Base-by-base conservation (phyloP, 805 yeast genomes). In the Danielia oregonensis region DNA sequence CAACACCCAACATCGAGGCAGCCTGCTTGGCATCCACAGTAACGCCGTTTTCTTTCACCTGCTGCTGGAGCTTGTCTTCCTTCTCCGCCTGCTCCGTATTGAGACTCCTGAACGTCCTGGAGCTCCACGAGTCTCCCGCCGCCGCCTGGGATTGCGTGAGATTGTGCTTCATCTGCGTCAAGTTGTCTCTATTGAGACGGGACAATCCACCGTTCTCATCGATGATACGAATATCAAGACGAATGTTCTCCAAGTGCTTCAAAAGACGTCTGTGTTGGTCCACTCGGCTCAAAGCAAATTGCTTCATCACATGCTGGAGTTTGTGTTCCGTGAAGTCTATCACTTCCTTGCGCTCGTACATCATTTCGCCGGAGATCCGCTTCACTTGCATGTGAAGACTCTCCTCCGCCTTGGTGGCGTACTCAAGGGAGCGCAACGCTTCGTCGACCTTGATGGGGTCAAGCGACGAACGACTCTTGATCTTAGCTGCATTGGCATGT, bases 361-460 rank as follows among this genome's bases (percentile, higher is more conserved):
- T 57, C 86, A 93, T 83, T 54, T 88, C 95, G 23, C 82, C 82
- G 2, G 95, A 84, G 12, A 91, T 82, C 43, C 95, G 70, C 41
- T 83, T 79, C 25, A 89, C 82, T 47, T 85, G 93, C 38, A 74
- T 63, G n/a, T 82, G 78, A 36, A 89, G 69, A 23, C 79, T 81
- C 42, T 83, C 83, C 56, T 91, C 96, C 12, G 75, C 68, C 37
- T 75, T 76, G 9, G 85, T 77, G 1, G 96, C 93, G 21, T 74
- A 77, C 55, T 89, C 95, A 36, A 89, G 67, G 6, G 85, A 69
- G 35, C 82, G 69, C 18, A 91, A 76, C 0, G 96, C 94, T 46
- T 89, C 97, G 48, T 93, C 96, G 4, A 87, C 95, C 54, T 82
- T 86, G 17, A 85, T 58, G 0, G 97, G 96, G 49, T 84, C 91